These are phyloP conservation scores for Prunus mira DNA, from an alignment of 306 rosid species.

Conservation along the genomic window DNA sequence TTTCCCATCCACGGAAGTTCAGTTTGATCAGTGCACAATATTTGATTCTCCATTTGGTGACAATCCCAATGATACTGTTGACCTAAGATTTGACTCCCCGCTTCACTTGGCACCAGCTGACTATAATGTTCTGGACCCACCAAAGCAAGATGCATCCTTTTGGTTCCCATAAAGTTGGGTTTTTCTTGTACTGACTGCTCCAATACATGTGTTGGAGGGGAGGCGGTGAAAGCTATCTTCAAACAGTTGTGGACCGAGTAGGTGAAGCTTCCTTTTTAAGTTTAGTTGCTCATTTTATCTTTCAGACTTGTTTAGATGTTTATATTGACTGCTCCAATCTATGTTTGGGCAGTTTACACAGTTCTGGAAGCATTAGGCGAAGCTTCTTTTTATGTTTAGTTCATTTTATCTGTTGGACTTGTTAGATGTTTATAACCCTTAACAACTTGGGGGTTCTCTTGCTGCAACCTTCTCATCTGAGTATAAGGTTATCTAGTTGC, in stretches of 20 bases:
- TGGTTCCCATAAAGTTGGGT: constrained; percentile 43
- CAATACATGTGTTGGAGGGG: not conserved
- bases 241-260: not conserved
- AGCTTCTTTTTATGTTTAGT: constrained; percentile 2
- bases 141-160: constrained; percentile 38
- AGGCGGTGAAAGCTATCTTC: not conserved
- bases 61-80: constrained; percentile 20
- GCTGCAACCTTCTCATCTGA: not conserved
- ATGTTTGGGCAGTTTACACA: not conserved
- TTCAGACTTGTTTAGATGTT: not conserved
- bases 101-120: constrained; percentile 30
- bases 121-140: constrained; percentile 23
- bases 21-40: constrained; percentile 29
- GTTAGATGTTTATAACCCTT: constrained; percentile 6
- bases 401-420: constrained; percentile 1
- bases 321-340: constrained; percentile 10
- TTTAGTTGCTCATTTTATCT: not conserved
- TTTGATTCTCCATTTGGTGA: constrained; percentile 42
- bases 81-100: constrained; percentile 35
- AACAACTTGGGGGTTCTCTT: not conserved
- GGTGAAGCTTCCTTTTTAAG: constrained; percentile 7
- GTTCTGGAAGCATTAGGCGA: not conserved
- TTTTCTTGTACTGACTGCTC: not conserved
- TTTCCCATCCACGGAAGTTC: constrained; percentile 22
- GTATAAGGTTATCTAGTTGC: not conserved